Percentiles rank a stretch among this genome's conserved stretches.
Evolutionary conservation across 1,284 basidiomycete genomes (phyloP).

Genomic region (Peniophora sp.): DNA sequence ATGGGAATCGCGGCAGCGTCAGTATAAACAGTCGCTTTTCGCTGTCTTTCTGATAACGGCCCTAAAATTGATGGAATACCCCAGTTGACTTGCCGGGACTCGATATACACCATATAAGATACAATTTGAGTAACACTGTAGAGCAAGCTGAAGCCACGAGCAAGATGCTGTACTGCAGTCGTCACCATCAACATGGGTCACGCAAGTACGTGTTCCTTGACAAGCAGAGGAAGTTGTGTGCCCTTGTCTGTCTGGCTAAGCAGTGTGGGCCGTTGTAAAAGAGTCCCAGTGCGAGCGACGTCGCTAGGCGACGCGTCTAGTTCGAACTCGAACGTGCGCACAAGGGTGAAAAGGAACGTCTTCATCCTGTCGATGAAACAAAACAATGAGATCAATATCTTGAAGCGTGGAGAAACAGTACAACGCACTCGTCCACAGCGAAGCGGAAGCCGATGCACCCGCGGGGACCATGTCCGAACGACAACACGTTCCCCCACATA

Average conservation of each 20-base stretch:
- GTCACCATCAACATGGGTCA: too few relatives aligned
- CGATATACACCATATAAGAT: too few relatives aligned
- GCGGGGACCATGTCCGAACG: conserved; percentile 27
- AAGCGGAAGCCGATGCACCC: conserved; percentile 40
- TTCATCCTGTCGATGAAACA: neutral
- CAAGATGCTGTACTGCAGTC: too few relatives aligned
- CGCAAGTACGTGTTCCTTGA: too few relatives aligned
- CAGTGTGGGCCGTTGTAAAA: neutral
- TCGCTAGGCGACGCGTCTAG: conserved; percentile 33
- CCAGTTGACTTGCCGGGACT: too few relatives aligned
- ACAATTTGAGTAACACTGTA: too few relatives aligned
- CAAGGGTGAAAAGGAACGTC: conserved; percentile 2
- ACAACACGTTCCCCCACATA: conserved; percentile 30
- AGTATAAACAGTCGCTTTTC: too few relatives aligned
- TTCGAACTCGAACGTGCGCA: conserved; percentile 49
- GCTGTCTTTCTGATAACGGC: too few relatives aligned
- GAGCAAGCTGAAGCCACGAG: too few relatives aligned
- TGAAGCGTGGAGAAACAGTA: conserved; percentile 21
- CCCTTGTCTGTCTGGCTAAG: neutral
- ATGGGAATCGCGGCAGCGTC: too few relatives aligned
- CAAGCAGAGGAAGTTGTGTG: neutral
- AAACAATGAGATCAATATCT: neutral
- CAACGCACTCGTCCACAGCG: conserved; percentile 30
- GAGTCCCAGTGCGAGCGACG: conserved; percentile 19
- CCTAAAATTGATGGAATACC: too few relatives aligned